Evolutionary conservation across 441 rosid species (phyloP).

Genomic region (Isatis lusitanica): DNA sequence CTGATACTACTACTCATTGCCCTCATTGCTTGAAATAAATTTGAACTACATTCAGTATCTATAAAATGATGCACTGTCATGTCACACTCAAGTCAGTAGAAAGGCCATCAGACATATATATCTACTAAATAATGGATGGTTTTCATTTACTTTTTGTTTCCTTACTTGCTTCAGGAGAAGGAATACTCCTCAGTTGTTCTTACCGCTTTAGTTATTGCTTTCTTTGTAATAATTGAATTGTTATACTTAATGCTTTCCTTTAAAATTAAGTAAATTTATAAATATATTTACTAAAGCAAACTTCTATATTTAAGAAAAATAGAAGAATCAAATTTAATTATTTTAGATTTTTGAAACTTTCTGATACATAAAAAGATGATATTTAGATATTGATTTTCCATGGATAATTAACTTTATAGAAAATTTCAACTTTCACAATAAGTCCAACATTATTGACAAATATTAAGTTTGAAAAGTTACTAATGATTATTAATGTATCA

Average conservation of each 20-base stretch:
- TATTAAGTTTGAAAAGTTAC: too few relatives aligned
- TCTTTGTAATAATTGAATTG: not conserved
- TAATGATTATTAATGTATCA: too few relatives aligned
- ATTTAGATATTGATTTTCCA: too few relatives aligned
- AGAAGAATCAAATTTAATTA: too few relatives aligned
- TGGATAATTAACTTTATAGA: too few relatives aligned
- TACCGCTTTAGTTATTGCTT: not conserved
- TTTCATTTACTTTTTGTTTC: not conserved
- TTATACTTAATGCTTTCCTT: not conserved
- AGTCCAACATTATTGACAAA: too few relatives aligned
- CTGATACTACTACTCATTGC: not conserved
- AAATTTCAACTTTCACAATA: too few relatives aligned
- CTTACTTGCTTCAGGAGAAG: not conserved
- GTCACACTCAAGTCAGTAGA: not conserved
- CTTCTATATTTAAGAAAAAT: too few relatives aligned
- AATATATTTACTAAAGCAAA: too few relatives aligned
- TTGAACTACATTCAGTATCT: not conserved
- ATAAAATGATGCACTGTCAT: not conserved
- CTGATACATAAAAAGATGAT: too few relatives aligned
- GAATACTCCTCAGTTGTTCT: not conserved
- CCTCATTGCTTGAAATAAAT: conserved; percentile 21
- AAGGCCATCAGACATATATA: not conserved
- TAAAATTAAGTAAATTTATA: too few relatives aligned
- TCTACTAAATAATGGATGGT: not conserved
- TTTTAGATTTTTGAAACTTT: too few relatives aligned